Percentiles rank a stretch among this genome's conserved stretches.
Evolutionary conservation across 345 rosid genomes (phyloP).

Genomic region (Melaleuca quinquenervia): DNA sequence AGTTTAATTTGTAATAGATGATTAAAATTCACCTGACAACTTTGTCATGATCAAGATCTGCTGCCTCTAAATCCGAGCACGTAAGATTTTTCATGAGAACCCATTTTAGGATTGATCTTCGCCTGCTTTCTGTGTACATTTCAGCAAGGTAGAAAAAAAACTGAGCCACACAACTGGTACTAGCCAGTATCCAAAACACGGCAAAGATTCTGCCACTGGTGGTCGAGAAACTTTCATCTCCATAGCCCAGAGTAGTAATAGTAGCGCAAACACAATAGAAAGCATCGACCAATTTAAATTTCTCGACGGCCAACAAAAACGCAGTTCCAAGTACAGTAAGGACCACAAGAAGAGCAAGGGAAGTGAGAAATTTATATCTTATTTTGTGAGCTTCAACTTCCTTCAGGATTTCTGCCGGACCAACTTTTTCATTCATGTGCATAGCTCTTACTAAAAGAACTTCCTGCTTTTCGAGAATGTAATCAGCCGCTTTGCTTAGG

Average conservation of each 20-base stretch:
- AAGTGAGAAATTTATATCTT: constrained; percentile 19
- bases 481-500: constrained; percentile 45
- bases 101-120: constrained; percentile 13
- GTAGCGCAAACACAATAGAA: constrained; percentile 49
- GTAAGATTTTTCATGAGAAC: constrained; percentile 22
- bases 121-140: constrained; percentile 21
- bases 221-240: constrained; percentile 47
- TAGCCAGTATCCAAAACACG: constrained; percentile 41
- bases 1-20: background rate
- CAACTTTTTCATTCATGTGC: constrained; percentile 10
- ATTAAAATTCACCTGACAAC: constrained; percentile 20
- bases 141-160: constrained; percentile 45
- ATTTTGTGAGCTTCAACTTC: constrained; percentile 23
- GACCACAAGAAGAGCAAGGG: constrained; percentile 9
- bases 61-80: constrained; percentile 25
- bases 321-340: constrained; percentile 20
- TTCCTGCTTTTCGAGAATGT: constrained; percentile 39
- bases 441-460: constrained; percentile 27
- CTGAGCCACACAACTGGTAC: constrained; percentile 41
- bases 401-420: constrained; percentile 15
- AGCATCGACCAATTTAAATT: constrained; percentile 22
- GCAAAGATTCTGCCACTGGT: constrained; percentile 33
- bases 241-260: constrained; percentile 46
- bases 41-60: constrained; percentile 36
- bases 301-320: constrained; percentile 22